Evolutionary conservation across 1,284 basidiomycete species (phyloP).

Genomic region (Tilletia indica): DNA sequence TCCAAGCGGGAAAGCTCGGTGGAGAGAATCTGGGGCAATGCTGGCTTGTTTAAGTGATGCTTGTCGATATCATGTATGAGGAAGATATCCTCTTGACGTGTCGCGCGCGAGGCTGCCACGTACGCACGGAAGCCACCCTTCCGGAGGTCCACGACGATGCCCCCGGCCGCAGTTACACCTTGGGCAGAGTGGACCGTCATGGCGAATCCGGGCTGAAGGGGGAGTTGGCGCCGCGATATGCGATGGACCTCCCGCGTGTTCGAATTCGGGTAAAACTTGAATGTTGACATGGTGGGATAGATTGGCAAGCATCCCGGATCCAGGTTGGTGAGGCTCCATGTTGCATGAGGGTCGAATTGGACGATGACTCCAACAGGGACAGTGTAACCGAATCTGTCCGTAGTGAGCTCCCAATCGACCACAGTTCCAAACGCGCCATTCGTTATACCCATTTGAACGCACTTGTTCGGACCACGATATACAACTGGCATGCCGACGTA

Average conservation of each 20-base stretch:
- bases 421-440: neutral
- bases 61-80: too few species aligned
- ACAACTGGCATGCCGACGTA: neutral
- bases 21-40: too few species aligned
- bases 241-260: neutral
- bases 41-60: too few species aligned
- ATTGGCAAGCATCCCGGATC: neutral
- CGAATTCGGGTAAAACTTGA: neutral
- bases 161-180: neutral
- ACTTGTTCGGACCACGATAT: neutral
- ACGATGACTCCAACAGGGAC: neutral
- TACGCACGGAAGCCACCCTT: neutral
- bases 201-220: neutral
- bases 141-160: neutral
- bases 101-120: neutral
- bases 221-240: neutral
- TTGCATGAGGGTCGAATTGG: neutral
- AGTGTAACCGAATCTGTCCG: neutral
- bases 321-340: neutral
- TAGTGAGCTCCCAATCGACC: neutral
- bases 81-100: neutral
- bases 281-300: neutral
- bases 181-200: slow-evolving; percentile 9
- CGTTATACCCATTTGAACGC: neutral
- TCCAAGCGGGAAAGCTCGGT: too few species aligned